phyloP scores from a whole-genome alignment of 2,329 filamentous ascomycete genomes.

The Neodidymelliopsis sp. region DNA sequence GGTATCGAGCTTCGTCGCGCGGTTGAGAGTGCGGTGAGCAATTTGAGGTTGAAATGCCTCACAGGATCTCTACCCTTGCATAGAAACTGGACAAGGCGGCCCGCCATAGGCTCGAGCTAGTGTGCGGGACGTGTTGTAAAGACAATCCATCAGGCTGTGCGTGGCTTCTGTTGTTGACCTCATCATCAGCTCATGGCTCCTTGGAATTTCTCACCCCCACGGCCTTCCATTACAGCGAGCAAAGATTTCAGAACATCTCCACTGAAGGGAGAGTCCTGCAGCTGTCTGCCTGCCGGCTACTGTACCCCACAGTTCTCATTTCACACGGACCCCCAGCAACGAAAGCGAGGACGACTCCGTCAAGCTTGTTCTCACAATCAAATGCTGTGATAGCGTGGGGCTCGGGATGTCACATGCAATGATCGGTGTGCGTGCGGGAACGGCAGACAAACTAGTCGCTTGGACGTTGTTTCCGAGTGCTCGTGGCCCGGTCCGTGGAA shows the following conservation, averaged over 20 bases:
- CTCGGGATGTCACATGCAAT: background rate
- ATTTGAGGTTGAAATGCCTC: background rate
- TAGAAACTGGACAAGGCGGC: background rate
- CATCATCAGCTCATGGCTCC: background rate
- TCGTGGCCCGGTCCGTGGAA: constrained; percentile 1
- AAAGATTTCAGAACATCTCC: too few species aligned
- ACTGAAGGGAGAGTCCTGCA: too few species aligned
- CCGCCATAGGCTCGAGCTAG: background rate
- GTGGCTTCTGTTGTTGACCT: constrained; percentile 2
- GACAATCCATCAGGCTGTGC: background rate
- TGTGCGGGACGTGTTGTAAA: background rate
- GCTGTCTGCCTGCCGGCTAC: background rate
- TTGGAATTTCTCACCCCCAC: background rate
- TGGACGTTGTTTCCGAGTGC: background rate
- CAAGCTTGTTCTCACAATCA: background rate
- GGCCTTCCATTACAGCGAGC: background rate
- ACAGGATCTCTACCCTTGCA: background rate
- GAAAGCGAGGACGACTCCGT: background rate
- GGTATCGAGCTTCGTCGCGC: background rate
- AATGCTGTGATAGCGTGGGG: background rate
- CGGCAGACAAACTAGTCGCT: background rate
- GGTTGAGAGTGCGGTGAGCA: background rate
- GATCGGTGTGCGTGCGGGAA: constrained; percentile 10
- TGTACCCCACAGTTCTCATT: background rate
- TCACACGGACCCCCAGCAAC: background rate